phyloP scores from a whole-genome alignment of 495 filamentous ascomycete species.

The Tuber calosporum region DNA sequence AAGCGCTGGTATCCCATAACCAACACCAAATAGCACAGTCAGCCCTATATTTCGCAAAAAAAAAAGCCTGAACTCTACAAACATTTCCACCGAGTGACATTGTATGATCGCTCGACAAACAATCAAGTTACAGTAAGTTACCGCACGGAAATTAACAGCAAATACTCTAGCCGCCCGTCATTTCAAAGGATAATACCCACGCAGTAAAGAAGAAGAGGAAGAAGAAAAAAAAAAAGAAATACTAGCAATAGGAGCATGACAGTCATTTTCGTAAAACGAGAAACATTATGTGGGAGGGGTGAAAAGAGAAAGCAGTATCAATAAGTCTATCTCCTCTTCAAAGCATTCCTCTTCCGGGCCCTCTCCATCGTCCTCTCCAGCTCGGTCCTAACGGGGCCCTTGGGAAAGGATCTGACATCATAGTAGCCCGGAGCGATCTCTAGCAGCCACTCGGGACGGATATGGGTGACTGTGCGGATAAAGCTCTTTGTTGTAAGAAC shows the following conservation, averaged over 20 bases:
- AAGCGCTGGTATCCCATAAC: neutral
- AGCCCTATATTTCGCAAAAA: neutral
- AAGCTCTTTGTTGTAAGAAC: constrained; percentile 97
- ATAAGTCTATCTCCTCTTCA: constrained; percentile 37
- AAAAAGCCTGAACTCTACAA: neutral
- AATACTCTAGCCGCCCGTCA: neutral
- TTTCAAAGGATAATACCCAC: neutral
- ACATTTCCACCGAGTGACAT: neutral
- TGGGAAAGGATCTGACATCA: constrained; percentile 71
- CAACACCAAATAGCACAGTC: neutral
- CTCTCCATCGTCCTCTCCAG: constrained; percentile 68
- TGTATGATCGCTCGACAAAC: neutral
- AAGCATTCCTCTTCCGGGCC: constrained; percentile 64
- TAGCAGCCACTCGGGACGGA: constrained; percentile 77
- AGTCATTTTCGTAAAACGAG: neutral
- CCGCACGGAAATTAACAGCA: neutral
- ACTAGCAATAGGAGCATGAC: neutral
- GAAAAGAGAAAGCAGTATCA: neutral
- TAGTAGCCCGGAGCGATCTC: constrained; percentile 93
- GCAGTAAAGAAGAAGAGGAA: neutral
- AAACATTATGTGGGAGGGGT: neutral
- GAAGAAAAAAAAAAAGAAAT: neutral
- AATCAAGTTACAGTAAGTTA: neutral
- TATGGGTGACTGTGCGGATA: constrained; percentile 59
- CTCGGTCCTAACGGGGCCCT: constrained; percentile 75